phyloP scores from a whole-genome alignment of 2,329 filamentous ascomycete species.

The Rhexocercosporidium sp. region DNA sequence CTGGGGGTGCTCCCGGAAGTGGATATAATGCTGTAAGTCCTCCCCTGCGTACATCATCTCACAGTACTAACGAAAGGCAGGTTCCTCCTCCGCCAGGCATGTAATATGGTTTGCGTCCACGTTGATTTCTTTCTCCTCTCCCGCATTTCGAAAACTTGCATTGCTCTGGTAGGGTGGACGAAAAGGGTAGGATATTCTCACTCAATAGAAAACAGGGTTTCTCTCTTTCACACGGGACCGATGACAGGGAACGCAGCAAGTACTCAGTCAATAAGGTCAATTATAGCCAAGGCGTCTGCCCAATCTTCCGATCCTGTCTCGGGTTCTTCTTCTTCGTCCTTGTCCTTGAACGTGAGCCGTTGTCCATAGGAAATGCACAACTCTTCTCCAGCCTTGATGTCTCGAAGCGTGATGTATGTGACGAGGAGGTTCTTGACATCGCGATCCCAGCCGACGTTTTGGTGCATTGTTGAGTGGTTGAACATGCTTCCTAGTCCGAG shows the following conservation, averaged over 20 bases:
- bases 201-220: slow-evolving; percentile 5
- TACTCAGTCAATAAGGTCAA: slow-evolving; percentile 40
- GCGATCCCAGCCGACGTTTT: slow-evolving; percentile 61
- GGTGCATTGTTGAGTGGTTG: slow-evolving; percentile 56
- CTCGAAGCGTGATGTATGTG: slow-evolving; percentile 54
- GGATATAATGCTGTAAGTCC: slow-evolving; percentile 62
- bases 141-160: neutral
- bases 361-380: slow-evolving; percentile 52
- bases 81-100: slow-evolving; percentile 58
- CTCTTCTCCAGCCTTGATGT: slow-evolving; percentile 58
- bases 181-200: slow-evolving; percentile 35
- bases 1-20: slow-evolving; percentile 58
- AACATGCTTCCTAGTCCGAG: slow-evolving; percentile 63
- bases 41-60: neutral
- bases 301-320: slow-evolving; percentile 34
- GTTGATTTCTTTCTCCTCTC: slow-evolving; percentile 10
- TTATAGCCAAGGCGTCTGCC: slow-evolving; percentile 39
- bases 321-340: slow-evolving; percentile 36
- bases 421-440: slow-evolving; percentile 52
- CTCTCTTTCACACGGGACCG: slow-evolving; percentile 1
- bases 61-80: slow-evolving; percentile 38
- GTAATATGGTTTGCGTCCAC: slow-evolving; percentile 34
- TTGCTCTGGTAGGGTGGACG: slow-evolving; percentile 6
- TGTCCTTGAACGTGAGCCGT: slow-evolving; percentile 44
- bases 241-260: slow-evolving; percentile 5